Conservation (phyloP, 225 moss, liverwort and hornwort genomes). For the Lunularia cruciata region DNA sequence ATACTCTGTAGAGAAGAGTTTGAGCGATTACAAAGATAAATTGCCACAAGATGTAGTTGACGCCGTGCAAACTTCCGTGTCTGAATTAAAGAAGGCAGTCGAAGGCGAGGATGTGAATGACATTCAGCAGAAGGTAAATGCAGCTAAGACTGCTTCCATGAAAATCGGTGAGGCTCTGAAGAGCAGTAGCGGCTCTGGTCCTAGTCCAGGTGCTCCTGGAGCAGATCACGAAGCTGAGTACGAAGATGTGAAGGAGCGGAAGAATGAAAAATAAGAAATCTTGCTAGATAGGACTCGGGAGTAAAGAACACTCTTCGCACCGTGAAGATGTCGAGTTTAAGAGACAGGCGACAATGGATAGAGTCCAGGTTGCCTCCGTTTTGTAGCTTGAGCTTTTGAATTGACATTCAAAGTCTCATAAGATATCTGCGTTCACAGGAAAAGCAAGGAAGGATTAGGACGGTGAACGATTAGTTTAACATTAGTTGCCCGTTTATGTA, state of each 20-base stretch:
- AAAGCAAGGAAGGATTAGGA: background rate
- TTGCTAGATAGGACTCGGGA: constrained; percentile 9
- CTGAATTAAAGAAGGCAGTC: constrained; percentile 62
- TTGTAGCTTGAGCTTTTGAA: constrained; percentile 27
- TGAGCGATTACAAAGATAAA: constrained; percentile 77
- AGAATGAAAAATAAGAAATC: constrained; percentile 60
- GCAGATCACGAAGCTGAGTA: constrained; percentile 74
- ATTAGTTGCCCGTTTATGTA: background rate
- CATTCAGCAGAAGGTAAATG: constrained; percentile 56
- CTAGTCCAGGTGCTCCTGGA: constrained; percentile 40
- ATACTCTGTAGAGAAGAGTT: constrained; percentile 73
- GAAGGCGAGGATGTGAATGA: constrained; percentile 62
- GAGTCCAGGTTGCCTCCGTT: constrained; percentile 28
- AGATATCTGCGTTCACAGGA: background rate
- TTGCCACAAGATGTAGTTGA: constrained; percentile 68
- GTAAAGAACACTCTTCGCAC: constrained; percentile 5
- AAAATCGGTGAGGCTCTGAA: constrained; percentile 78
- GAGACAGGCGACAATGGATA: constrained; percentile 25
- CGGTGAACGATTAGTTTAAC: background rate
- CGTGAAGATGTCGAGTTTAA: constrained; percentile 12
- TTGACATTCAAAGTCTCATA: background rate
- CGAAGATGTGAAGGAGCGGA: constrained; percentile 75
- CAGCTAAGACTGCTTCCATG: constrained; percentile 69
- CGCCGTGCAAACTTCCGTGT: constrained; percentile 40
- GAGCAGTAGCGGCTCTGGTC: constrained; percentile 55